A percentile compares a stretch with the other conserved stretches of the same genome.
Evolutionary conservation across 176 grass and related monocot species (phyloP).

Genomic region (Hyparrhenia diplandra): DNA sequence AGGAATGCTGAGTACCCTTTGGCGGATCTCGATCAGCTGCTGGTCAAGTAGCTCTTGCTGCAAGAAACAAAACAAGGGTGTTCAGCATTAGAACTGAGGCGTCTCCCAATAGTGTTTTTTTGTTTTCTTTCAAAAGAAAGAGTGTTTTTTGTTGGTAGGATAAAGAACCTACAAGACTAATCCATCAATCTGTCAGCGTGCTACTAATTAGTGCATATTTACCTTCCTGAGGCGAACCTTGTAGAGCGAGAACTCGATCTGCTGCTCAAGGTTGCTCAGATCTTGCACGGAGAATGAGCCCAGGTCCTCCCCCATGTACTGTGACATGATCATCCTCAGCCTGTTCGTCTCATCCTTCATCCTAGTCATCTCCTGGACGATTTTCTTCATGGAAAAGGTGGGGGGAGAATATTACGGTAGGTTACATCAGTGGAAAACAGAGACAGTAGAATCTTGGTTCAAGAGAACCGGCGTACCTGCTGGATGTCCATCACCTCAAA

Average conservation of each 20-base stretch:
- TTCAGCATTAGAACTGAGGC: background rate
- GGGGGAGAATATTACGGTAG: background rate
- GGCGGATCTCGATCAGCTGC: conserved; percentile 42
- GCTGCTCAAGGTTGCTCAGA: conserved; percentile 51
- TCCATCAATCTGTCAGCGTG: background rate
- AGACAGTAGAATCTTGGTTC: background rate
- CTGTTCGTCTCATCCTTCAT: conserved; percentile 53
- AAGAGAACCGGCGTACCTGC: conserved; percentile 34
- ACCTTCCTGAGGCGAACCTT: conserved; percentile 67
- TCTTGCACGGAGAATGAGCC: conserved; percentile 35
- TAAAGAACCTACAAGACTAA: too few species aligned
- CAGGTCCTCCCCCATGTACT: conserved; percentile 54
- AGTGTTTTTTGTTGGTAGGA: too few species aligned
- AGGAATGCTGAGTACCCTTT: conserved; percentile 41
- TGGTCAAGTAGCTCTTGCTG: conserved; percentile 62
- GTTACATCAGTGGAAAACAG: background rate
- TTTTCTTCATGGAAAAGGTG: conserved; percentile 33
- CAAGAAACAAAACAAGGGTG: background rate
- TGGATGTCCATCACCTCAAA: conserved; percentile 64
- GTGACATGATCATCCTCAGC: conserved; percentile 45
- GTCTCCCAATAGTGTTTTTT: too few species aligned
- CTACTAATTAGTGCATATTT: background rate
- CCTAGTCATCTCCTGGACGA: conserved; percentile 59
- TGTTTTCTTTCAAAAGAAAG: too few species aligned
- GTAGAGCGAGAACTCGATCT: conserved; percentile 49